phyloP scores from a whole-genome alignment of 1,284 basidiomycete genomes.

The Ceratobasidium sp. region DNA sequence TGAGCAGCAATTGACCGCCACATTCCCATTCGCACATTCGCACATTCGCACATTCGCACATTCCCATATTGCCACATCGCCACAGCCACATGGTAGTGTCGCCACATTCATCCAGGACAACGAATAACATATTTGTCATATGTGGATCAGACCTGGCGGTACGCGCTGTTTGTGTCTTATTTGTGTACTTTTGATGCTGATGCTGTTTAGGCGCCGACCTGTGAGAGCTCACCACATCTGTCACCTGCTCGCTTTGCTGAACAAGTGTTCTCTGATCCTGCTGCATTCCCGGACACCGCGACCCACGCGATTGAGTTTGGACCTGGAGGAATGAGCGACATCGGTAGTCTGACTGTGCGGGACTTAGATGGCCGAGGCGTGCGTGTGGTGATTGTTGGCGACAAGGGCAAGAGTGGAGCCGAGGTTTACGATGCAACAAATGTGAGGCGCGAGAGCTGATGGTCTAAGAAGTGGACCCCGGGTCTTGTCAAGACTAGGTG shows the following conservation, averaged over 20 bases:
- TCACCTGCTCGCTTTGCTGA: slow-evolving; percentile 88
- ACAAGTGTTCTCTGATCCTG: slow-evolving; percentile 92
- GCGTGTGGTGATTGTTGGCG: slow-evolving; percentile 86
- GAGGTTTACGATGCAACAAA: slow-evolving; percentile 82
- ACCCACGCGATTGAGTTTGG: slow-evolving; percentile 98
- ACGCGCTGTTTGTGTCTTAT: slow-evolving; percentile 17
- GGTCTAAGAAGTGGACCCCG: slow-evolving; percentile 90
- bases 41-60: too few relatives aligned
- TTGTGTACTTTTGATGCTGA: slow-evolving; percentile 1
- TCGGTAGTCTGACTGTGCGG: slow-evolving; percentile 89
- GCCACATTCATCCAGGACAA: too few relatives aligned
- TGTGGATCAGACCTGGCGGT: too few relatives aligned
- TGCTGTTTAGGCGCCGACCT: slow-evolving; percentile 80
- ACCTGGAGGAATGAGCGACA: slow-evolving; percentile 92
- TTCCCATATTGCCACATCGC: too few relatives aligned
- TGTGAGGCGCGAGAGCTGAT: slow-evolving; percentile 86
- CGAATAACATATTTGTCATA: too few relatives aligned
- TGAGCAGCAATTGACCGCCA: too few relatives aligned
- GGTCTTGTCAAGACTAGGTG: slow-evolving; percentile 90
- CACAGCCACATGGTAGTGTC: too few relatives aligned
- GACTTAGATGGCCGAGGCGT: slow-evolving; percentile 95
- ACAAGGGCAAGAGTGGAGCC: slow-evolving; percentile 85
- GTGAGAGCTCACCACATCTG: slow-evolving; percentile 71
- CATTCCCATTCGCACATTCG: too few relatives aligned
- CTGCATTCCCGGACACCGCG: slow-evolving; percentile 86